Evolutionary conservation across 176 grass and related monocot genomes (phyloP).

Genomic region (Zea mays): DNA sequence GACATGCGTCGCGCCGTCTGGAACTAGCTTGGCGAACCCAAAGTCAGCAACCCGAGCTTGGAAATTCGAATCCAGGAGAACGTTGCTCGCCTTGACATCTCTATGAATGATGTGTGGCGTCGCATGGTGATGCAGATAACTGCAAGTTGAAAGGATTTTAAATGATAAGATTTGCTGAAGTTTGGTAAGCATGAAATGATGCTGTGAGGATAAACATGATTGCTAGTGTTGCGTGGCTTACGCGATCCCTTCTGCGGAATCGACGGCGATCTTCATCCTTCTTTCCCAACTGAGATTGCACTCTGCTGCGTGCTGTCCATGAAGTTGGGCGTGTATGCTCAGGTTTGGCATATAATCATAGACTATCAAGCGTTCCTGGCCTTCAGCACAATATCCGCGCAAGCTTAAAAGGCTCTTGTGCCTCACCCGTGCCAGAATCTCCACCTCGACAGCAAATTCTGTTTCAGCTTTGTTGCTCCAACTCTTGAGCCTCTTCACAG

Average conservation of each 20-base stretch:
- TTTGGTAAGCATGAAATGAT: too few species aligned
- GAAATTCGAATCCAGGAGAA: slow-evolving; percentile 70
- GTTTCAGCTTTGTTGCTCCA: slow-evolving; percentile 95
- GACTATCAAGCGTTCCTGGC: slow-evolving; percentile 85
- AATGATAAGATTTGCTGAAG: too few species aligned
- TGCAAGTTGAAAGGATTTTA: too few species aligned
- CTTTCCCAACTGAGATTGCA: slow-evolving; percentile 68
- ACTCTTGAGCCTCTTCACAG: slow-evolving; percentile 85
- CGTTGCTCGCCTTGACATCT: slow-evolving; percentile 86
- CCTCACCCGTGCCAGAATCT: slow-evolving; percentile 71
- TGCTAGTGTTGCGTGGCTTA: slow-evolving; percentile 35
- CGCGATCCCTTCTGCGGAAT: slow-evolving; percentile 84
- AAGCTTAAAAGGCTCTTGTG: slow-evolving; percentile 78
- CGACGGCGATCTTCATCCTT: slow-evolving; percentile 75
- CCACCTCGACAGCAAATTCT: slow-evolving; percentile 72
- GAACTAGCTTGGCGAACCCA: slow-evolving; percentile 87
- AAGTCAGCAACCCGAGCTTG: slow-evolving; percentile 77
- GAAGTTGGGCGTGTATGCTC: slow-evolving; percentile 80
- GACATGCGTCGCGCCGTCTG: slow-evolving; percentile 84
- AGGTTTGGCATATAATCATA: slow-evolving; percentile 87
- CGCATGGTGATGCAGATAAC: slow-evolving; percentile 73
- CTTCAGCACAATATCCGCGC: slow-evolving; percentile 85
- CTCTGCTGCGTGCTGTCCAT: slow-evolving; percentile 74
- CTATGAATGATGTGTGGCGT: slow-evolving; percentile 83
- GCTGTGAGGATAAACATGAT: too few species aligned